These are phyloP conservation scores for Sarocladiaceae sp. DNA, from an alignment of 2,329 filamentous ascomycete species.

Conservation along the genomic window DNA sequence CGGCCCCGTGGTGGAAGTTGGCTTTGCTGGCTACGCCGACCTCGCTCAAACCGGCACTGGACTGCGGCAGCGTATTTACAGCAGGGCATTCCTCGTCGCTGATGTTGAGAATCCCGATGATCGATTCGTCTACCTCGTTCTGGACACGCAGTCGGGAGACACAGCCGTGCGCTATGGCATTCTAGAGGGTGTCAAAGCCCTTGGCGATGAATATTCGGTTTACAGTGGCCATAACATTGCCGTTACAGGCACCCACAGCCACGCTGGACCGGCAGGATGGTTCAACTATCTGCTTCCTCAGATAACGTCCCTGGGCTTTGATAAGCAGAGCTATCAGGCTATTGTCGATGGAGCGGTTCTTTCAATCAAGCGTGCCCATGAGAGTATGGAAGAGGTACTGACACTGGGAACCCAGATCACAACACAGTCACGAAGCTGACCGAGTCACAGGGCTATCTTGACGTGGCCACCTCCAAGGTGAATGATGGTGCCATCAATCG, in stretches of 20 bases:
- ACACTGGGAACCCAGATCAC: not conserved
- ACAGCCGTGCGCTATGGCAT: conserved; percentile 86
- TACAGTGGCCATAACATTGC: conserved; percentile 81
- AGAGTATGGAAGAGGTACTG: conserved; percentile 36
- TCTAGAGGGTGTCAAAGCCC: conserved; percentile 59
- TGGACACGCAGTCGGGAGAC: conserved; percentile 84
- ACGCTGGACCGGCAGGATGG: conserved; percentile 88
- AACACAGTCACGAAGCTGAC: conserved; percentile 10
- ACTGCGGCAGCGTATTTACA: conserved; percentile 80
- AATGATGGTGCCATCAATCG: conserved; percentile 79
- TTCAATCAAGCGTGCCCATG: conserved; percentile 75
- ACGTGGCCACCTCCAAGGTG: conserved; percentile 62
- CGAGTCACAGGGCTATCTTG: conserved; percentile 54
- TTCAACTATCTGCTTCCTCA: conserved; percentile 91
- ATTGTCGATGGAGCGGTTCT: conserved; percentile 80
- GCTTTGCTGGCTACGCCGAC: conserved; percentile 88
- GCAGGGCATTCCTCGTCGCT: conserved; percentile 81
- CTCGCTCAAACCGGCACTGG: conserved; percentile 76
- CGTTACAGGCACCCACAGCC: conserved; percentile 87
- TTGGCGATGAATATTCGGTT: conserved; percentile 66
- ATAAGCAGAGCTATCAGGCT: conserved; percentile 79
- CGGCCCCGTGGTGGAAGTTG: conserved; percentile 80
- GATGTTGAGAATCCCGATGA: conserved; percentile 59
- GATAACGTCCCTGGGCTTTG: conserved; percentile 80
- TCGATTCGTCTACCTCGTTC: conserved; percentile 78